A percentile compares a stretch with the other conserved stretches of the same genome.
Conservation (phyloP, 1,284 basidiomycete genomes). For the Puccinia novopanici region DNA sequence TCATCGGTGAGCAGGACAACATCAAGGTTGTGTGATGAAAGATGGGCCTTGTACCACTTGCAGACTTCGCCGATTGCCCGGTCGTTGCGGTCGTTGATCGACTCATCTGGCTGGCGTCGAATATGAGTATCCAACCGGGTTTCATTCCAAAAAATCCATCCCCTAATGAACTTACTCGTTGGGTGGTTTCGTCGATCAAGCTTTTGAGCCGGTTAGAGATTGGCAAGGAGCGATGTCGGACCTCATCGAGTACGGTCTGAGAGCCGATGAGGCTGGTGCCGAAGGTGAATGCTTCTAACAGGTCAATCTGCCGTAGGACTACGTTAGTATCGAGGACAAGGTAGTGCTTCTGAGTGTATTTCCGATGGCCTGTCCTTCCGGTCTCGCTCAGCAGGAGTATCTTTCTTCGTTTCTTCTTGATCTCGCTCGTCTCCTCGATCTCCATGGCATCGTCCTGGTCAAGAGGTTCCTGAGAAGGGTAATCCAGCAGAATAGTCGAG, state of each 20-base stretch:
- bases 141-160: no score
- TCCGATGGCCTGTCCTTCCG: conserved; percentile 53
- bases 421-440: no score
- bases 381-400: conserved; percentile 53
- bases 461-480: conserved; percentile 50
- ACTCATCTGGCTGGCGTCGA: conserved; percentile 70
- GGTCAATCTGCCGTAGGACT: conserved; percentile 72
- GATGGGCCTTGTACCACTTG: conserved; percentile 78
- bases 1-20: conserved; percentile 87
- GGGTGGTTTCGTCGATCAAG: no score
- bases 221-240: no score
- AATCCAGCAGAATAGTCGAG: conserved; percentile 57
- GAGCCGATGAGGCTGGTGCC: no score
- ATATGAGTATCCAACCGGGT: conserved; percentile 74
- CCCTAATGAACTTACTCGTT: no score
- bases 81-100: conserved; percentile 86
- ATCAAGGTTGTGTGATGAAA: conserved; percentile 62
- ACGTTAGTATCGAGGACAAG: conserved; percentile 94
- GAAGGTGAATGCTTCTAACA: no score
- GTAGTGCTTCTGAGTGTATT: conserved; percentile 65
- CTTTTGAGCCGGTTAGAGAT: no score
- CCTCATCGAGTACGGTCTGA: no score
- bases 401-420: conserved; percentile 62
- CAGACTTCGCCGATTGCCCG: conserved; percentile 78
- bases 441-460: not conserved